Conservation (phyloP, 202 grass and related monocot species). For the Eragrostis tef region DNA sequence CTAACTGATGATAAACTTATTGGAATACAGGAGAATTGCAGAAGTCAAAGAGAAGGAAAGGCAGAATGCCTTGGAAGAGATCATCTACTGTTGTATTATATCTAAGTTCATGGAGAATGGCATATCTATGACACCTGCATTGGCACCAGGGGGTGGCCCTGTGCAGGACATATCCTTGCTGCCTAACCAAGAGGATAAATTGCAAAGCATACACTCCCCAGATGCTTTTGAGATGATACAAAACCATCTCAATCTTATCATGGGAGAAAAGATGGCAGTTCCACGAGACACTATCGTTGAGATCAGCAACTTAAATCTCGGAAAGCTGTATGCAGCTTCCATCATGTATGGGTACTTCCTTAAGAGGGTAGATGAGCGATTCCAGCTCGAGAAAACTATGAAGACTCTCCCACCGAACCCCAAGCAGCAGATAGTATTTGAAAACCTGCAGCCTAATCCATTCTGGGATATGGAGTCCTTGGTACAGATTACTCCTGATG, state of each 20-base stretch:
- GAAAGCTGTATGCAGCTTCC: slow-evolving; percentile 96
- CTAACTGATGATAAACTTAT: slow-evolving; percentile 20
- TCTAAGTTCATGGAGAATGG: slow-evolving; percentile 88
- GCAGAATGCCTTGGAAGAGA: slow-evolving; percentile 79
- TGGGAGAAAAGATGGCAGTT: slow-evolving; percentile 72
- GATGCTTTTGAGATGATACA: slow-evolving; percentile 93
- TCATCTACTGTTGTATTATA: slow-evolving; percentile 83
- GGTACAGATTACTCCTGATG: slow-evolving; percentile 77
- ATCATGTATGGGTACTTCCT: slow-evolving; percentile 99
- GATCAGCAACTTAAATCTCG: slow-evolving; percentile 94
- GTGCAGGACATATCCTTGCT: slow-evolving; percentile 55
- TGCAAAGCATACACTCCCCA: slow-evolving; percentile 78
- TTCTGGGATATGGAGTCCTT: slow-evolving; percentile 93
- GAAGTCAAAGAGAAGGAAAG: slow-evolving; percentile 97
- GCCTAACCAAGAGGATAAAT: slow-evolving; percentile 77
- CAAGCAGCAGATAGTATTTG: slow-evolving; percentile 67
- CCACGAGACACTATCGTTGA: slow-evolving; percentile 70
- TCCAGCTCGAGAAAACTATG: slow-evolving; percentile 90
- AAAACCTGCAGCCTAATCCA: slow-evolving; percentile 75
- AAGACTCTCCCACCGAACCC: slow-evolving; percentile 69
- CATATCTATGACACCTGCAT: slow-evolving; percentile 74
- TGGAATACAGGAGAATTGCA: slow-evolving; percentile 84
- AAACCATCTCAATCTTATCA: slow-evolving; percentile 79
- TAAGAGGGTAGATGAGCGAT: slow-evolving; percentile 91
- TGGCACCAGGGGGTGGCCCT: slow-evolving; percentile 57